phyloP scores from a whole-genome alignment of 352 stramenopile species.

The Ophiocytium majus region DNA sequence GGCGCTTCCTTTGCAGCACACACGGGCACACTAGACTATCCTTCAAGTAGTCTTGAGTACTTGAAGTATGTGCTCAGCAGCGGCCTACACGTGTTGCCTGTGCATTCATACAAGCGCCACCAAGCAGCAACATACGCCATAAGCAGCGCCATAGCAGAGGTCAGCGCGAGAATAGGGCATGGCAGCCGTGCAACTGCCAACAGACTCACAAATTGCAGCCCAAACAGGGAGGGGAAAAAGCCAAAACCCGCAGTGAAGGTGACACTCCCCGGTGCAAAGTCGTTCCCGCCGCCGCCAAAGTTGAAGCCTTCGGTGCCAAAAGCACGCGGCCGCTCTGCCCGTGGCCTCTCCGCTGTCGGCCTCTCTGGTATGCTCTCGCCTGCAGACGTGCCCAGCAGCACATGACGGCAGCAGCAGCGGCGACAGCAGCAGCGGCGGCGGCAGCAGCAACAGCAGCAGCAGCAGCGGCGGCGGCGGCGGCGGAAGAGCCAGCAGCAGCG shows the following conservation, averaged over 20 bases:
- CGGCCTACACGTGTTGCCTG: neutral
- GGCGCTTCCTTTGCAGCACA: neutral
- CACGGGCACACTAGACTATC: neutral
- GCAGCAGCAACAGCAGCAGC: too few species aligned
- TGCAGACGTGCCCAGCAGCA: too few species aligned
- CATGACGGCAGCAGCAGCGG: too few species aligned
- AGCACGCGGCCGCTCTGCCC: neutral
- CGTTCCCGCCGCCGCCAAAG: neutral
- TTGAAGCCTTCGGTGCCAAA: neutral
- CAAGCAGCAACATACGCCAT: neutral
- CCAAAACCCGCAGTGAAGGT: slow-evolving; percentile 70
- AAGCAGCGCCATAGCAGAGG: neutral
- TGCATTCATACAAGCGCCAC: neutral
- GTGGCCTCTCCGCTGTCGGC: neutral
- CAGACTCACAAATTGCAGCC: slow-evolving; percentile 66
- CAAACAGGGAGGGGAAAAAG: slow-evolving; percentile 78
- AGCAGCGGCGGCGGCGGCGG: too few species aligned
- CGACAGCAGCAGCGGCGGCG: too few species aligned
- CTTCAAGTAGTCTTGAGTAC: neutral
- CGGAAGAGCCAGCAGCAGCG: too few species aligned
- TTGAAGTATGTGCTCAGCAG: neutral
- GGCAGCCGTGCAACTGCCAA: too few species aligned
- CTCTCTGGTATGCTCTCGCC: slow-evolving; percentile 16
- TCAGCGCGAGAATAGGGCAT: neutral
- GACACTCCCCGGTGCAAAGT: slow-evolving; percentile 19